Conservation (phyloP, 2,329 filamentous ascomycete genomes). For the Diaporthe velutina region DNA sequence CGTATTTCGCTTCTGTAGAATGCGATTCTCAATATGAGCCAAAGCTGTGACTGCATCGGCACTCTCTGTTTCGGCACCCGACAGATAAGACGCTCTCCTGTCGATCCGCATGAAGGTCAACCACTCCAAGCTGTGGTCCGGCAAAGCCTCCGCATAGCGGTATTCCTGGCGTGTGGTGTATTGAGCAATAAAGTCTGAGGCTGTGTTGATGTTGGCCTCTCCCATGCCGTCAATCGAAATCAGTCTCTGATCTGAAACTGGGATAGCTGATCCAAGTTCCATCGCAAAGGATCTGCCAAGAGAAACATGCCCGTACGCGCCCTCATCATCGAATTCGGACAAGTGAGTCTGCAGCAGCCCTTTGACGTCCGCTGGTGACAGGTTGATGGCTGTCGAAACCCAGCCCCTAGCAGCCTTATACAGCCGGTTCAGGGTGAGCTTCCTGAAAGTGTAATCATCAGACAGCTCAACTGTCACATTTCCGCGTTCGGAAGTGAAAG, state of each 20-base stretch:
- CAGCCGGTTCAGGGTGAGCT: slow-evolving; percentile 82
- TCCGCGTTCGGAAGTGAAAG: slow-evolving; percentile 81
- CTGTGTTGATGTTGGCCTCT: slow-evolving; percentile 85
- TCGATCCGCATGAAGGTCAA: slow-evolving; percentile 70
- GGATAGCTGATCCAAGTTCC: slow-evolving; percentile 90
- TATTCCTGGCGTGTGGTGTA: slow-evolving; percentile 98
- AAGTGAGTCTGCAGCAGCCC: slow-evolving; percentile 95
- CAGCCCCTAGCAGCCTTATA: slow-evolving; percentile 83
- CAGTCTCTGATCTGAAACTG: slow-evolving; percentile 86
- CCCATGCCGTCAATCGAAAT: slow-evolving; percentile 83
- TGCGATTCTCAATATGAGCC: slow-evolving; percentile 78
- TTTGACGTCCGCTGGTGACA: slow-evolving; percentile 94
- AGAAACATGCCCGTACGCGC: slow-evolving; percentile 90
- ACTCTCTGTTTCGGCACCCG: slow-evolving; percentile 65
- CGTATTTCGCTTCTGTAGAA: slow-evolving; percentile 77
- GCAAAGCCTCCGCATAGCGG: slow-evolving; percentile 83
- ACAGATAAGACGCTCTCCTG: slow-evolving; percentile 64
- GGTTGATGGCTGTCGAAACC: slow-evolving; percentile 83
- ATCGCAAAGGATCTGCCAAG: slow-evolving; percentile 94
- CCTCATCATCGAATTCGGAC: slow-evolving; percentile 93
- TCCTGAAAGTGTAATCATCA: slow-evolving; percentile 88
- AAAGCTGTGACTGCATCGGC: slow-evolving; percentile 75
- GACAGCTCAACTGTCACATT: slow-evolving; percentile 90
- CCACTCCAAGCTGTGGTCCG: slow-evolving; percentile 77
- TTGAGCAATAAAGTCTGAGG: slow-evolving; percentile 95